Percentiles rank a stretch among this genome's conserved stretches.
Conservation (phyloP, 164 flowering plant species). For the Cinnamomum micranthum region DNA sequence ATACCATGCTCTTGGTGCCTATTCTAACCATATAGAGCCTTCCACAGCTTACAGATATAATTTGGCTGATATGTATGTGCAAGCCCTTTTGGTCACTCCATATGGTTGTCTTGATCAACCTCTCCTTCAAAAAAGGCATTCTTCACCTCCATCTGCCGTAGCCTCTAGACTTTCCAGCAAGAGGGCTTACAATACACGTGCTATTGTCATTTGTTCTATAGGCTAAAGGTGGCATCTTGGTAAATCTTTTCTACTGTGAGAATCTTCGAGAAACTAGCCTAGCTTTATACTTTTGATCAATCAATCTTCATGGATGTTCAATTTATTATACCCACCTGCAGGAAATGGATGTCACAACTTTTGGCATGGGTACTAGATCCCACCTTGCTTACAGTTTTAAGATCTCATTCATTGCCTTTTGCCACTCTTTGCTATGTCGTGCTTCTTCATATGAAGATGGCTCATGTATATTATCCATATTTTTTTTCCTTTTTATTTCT, state of each 20-base stretch:
- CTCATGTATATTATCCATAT: background rate
- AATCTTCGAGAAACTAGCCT: background rate
- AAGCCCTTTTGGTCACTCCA: background rate
- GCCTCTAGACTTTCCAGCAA: conserved; percentile 1
- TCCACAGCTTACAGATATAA: background rate
- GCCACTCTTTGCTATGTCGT: background rate
- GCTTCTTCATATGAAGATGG: background rate
- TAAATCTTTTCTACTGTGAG: background rate
- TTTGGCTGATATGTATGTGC: background rate
- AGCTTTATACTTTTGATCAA: background rate
- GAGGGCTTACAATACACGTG: background rate
- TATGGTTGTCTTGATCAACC: background rate
- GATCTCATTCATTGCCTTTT: background rate
- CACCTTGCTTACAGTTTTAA: background rate
- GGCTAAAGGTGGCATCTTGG: conserved; percentile 1
- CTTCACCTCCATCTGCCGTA: background rate
- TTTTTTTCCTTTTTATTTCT: background rate
- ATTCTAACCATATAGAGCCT: background rate
- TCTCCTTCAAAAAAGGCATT: background rate
- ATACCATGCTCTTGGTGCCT: background rate
- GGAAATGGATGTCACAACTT: background rate
- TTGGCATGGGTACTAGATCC: background rate
- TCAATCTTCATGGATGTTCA: too few species aligned
- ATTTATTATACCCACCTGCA: too few species aligned
- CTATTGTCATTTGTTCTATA: background rate